Base-by-base conservation (phyloP, 1,139 yeast genomes). In the Petasospora rhodanensis region DNA sequence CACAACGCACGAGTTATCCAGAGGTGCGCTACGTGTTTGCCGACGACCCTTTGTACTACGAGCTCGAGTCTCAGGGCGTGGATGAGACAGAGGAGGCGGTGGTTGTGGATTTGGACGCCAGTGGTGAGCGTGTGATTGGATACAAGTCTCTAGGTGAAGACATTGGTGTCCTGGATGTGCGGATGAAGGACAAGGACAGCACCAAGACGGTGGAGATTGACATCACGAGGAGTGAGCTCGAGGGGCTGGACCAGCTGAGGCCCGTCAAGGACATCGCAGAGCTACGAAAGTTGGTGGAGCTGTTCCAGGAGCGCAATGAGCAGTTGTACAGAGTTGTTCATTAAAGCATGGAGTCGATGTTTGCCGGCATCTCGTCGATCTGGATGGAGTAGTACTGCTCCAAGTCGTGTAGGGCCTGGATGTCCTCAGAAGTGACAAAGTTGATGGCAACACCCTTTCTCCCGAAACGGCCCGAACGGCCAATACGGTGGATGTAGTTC, bases 401-500 rank as follows among this genome's bases (percentile, higher is more conserved):
- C 39, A 91, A 67, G 32, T 80, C 93, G 43, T 68, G 70, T 51
- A 87, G 61, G 27, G 66, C 69, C 7, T 64, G 62, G 21, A 59
- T 57, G 56, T 89, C 97, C 10, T 76, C 79, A 33, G 63, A 69
- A 6, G 96, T 85, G 35, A 86, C 73, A 54, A 91, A 82, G 58
- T 85, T 89, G 39, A 89, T 82, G 12, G 97, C 96, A 31, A 81
- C 87, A 57, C 98, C 98, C 58, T 86, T 87, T 56, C 97, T 74
- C 21, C 97, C 97, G 63, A 89, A 89, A 52, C 98, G 73, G 5
- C 97, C 96, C 10, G 95, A 83, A 54, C 96, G 74, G 41, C 96
- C 98, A 43, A 91, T 89, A 55, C 97, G 83, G 76, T 91, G 98
- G 62, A 91, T 86, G 68, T 91, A 91, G 82, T 91, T 89, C 72